A percentile compares a stretch with the other conserved stretches of the same genome.
phyloP scores from a whole-genome alignment of 331 rosid genomes.

The Erythrophleum ivorense region DNA sequence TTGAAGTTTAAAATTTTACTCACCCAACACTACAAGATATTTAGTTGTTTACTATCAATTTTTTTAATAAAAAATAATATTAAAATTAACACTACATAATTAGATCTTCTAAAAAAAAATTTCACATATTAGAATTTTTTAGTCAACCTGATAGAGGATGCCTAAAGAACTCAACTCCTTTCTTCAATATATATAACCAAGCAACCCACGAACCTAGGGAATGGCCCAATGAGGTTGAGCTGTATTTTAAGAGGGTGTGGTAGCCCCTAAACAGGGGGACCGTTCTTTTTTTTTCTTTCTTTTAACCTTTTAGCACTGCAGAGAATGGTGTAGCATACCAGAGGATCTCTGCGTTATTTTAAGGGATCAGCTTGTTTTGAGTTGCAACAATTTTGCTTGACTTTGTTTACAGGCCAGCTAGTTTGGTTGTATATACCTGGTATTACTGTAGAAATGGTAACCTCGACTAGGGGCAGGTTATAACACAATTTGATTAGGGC shows the following conservation, averaged over 20 bases:
- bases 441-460: slow-evolving; percentile 34
- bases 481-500: slow-evolving; percentile 36
- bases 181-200: not conserved
- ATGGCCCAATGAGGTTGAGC: not conserved
- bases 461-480: slow-evolving; percentile 33
- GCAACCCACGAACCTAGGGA: not conserved
- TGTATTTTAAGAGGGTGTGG: not conserved
- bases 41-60: not conserved
- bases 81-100: not conserved
- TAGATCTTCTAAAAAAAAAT: too few species aligned
- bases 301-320: too few species aligned
- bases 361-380: not conserved
- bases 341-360: too few species aligned
- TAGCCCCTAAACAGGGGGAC: too few species aligned
- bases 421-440: slow-evolving; percentile 12
- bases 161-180: not conserved
- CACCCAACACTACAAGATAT: not conserved
- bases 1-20: not conserved
- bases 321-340: too few species aligned
- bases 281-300: too few species aligned
- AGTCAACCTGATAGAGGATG: too few species aligned
- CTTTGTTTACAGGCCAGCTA: slow-evolving; percentile 33
- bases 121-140: too few species aligned
- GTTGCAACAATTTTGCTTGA: slow-evolving; percentile 4
- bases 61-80: not conserved